Base-by-base conservation (phyloP, 768 basidiomycete species). In the Tremella yokohamensis region DNA sequence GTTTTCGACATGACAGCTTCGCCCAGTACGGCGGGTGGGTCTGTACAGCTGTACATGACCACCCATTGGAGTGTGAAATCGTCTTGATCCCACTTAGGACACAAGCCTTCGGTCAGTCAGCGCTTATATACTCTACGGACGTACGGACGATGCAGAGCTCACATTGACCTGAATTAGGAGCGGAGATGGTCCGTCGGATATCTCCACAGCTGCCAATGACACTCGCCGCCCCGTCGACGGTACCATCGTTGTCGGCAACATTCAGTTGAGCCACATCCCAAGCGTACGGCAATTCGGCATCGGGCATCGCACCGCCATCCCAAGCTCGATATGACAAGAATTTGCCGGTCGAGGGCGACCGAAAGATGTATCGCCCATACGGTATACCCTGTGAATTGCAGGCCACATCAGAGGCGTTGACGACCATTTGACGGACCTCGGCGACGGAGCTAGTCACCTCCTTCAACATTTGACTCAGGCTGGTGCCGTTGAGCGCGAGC, bases 31-130 rank as follows among this genome's bases (percentile, higher is more conserved):
- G 22, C 42, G n/a, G 42, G 42, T 8, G 42, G 42, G n/a, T 45
- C n/a, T 18, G 42, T 22, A 45, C 42, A 45, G 15, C 42, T 45
- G 22, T 45, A 45, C 42, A 45, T 45, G n/a, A 45, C 42, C 42
- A 22, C 42, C 42, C 42, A 45, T 8, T 45, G 42, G n/a, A 18
- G n/a, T 18, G 42, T 22, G 8, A 45, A 18, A 15, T 18, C 42
- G n/a, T n/a, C n/a, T 22, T 8, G 42, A 16, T 45, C 42, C 42
- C 42, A 45, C 22, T 45, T 45, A 15, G 42, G 42, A 22, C 42
- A 45, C 22, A 45, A 18, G 15, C 42, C 42, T 45, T 6, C 4
- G 42, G 29, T 34, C 29, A 22, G 22, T 16, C 22, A 45, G 7
- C 42, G 7, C 4, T 45, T 4, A 6, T 45, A 6, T 22, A n/a